Base-by-base conservation (phyloP, 805 yeast genomes). In the Candida railenensis region DNA sequence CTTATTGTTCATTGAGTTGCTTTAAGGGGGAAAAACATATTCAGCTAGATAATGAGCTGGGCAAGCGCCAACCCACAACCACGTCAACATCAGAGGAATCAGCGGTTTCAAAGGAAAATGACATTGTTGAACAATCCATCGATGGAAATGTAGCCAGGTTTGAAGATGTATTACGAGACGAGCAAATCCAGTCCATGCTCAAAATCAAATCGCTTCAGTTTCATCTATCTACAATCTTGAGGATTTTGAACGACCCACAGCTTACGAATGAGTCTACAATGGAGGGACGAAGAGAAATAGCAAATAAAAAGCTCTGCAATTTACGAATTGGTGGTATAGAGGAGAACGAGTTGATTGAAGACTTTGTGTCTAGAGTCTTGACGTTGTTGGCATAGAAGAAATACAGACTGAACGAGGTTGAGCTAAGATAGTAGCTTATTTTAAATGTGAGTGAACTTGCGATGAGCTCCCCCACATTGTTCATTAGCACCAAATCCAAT, bases 311-410 rank as follows among this genome's bases (percentile, higher is more conserved):
- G 53, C 66, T 88, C 8, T 71, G 79, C 5, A 81, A 80, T 45
- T 65, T 88, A 14, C 65, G 96, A 30, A 59, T 57, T 2, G 84
- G 85, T 3, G 96, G 96, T 0, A 45, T 70, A 0, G 89, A 87
- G 53, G 79, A 78, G 42, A 88, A 88, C 56, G 80, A 71, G 50
- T 63, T 83, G 20, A 81, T 88, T 3, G 91, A 87, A 59, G 92
- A 86, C 53, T 86, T 87, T 62, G 78, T 83, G 14, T 59, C 59
- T 39, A 53, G 76, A 33, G 65, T 79, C 3, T 50, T 76, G 25
- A 56, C 54, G 20, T 53, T 65, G 34, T 40, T 50, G 43, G 5
- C 30, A 7, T 25, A 11, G n/a, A n/a, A n/a, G n/a, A n/a, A n/a
- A n/a, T n/a, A n/a, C n/a, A n/a, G n/a, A n/a, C n/a, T n/a, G n/a